Conservation (phyloP, 2,329 filamentous ascomycete genomes). For the Pseudocercospora ulei region DNA sequence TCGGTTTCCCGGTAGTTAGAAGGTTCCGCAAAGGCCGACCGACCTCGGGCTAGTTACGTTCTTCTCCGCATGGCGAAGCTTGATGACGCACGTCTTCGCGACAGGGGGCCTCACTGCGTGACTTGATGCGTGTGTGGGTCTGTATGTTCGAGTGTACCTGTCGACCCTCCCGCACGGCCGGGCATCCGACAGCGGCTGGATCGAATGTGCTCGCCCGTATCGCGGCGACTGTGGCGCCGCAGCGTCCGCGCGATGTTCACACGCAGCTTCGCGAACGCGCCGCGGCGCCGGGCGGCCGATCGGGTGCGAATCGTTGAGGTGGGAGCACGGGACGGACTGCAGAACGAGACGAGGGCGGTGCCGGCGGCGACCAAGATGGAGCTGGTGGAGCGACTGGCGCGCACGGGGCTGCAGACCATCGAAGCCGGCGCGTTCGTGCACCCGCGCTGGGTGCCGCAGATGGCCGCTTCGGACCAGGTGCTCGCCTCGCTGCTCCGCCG, state of each 20-base stretch:
- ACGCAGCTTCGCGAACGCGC: constrained; percentile 27
- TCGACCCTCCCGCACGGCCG: neutral
- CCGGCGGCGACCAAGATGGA: constrained; percentile 65
- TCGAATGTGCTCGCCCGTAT: constrained; percentile 10
- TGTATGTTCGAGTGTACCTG: no score
- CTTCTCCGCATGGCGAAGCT: no score
- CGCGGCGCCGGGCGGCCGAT: constrained; percentile 31
- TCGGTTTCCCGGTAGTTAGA: constrained; percentile 32
- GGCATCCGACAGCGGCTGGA: no score
- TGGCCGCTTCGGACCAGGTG: constrained; percentile 69
- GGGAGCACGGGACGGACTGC: constrained; percentile 70
- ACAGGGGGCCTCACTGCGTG: no score
- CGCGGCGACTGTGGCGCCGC: constrained; percentile 12
- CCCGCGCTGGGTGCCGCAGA: constrained; percentile 79
- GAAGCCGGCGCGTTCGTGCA: constrained; percentile 76
- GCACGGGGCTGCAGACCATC: constrained; percentile 61
- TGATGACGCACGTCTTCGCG: no score
- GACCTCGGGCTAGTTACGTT: no score
- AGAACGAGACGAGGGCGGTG: constrained; percentile 69
- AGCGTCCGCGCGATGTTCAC: constrained; percentile 7
- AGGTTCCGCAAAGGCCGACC: no score
- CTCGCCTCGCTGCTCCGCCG: constrained; percentile 56
- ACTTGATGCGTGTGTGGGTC: no score
- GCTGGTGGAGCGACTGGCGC: constrained; percentile 58
- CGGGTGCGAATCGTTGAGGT: constrained; percentile 64